These are phyloP conservation scores for Ceratonia siliqua DNA, from an alignment of 306 rosid genomes.

Conservation along the genomic window DNA sequence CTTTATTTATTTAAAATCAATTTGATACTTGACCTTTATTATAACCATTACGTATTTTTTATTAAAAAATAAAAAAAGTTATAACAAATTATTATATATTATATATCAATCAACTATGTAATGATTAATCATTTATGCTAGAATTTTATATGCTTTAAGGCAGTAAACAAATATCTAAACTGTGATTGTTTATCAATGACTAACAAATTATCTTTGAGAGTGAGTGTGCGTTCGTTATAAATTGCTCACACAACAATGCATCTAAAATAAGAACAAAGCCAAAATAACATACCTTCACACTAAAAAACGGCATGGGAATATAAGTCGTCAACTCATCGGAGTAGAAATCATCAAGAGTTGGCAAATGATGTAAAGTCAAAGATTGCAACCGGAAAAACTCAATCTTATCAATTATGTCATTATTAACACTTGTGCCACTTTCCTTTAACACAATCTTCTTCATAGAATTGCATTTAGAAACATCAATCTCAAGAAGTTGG, in stretches of 20 bases:
- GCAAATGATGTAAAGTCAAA: not conserved
- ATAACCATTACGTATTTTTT: too few relatives aligned
- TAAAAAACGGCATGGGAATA: not conserved
- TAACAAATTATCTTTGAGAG: not conserved
- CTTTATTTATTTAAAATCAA: too few relatives aligned
- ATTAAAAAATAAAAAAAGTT: too few relatives aligned
- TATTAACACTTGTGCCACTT: too few relatives aligned
- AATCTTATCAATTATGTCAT: not conserved
- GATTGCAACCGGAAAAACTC: not conserved
- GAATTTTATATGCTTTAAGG: too few relatives aligned
- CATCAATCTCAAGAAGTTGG: slow-evolving; percentile 3
- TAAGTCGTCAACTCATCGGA: not conserved
- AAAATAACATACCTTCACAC: not conserved
- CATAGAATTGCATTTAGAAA: not conserved
- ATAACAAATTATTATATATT: too few relatives aligned
- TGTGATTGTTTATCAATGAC: too few relatives aligned
- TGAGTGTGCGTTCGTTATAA: not conserved
- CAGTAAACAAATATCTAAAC: too few relatives aligned
- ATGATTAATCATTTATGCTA: too few relatives aligned
- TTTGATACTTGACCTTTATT: too few relatives aligned
- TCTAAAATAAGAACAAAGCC: not conserved
- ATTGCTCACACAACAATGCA: not conserved
- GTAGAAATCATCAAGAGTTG: not conserved
- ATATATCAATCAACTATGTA: too few relatives aligned
- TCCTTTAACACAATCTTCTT: not conserved